Conservation (phyloP, 176 grass and related monocot species). For the Musa troglodytarum region DNA sequence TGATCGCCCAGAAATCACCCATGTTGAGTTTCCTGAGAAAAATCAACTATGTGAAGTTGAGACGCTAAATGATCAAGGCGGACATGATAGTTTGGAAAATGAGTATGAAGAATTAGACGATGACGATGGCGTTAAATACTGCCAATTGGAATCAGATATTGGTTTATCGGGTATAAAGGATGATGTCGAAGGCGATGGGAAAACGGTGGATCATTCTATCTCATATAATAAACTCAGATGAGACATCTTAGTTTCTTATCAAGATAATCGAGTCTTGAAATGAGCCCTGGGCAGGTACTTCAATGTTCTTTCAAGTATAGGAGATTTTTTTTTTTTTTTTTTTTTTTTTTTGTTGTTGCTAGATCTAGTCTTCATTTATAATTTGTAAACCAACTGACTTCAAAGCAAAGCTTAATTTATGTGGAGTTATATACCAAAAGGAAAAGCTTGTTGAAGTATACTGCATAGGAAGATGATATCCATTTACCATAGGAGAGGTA, state of each 20-base stretch:
- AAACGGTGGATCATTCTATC: conserved; percentile 31
- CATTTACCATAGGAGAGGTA: no score
- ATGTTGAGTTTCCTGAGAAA: conserved; percentile 16
- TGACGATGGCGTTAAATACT: conserved; percentile 76
- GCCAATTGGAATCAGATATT: conserved; percentile 38
- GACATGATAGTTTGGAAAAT: conserved; percentile 1
- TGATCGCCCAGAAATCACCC: conserved; percentile 41
- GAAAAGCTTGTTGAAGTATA: no score
- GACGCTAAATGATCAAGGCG: conserved; percentile 13
- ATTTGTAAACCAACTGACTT: no score
- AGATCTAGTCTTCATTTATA: no score
- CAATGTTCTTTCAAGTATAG: no score
- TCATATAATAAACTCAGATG: conserved; percentile 11
- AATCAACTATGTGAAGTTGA: conserved; percentile 14
- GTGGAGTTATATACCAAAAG: no score
- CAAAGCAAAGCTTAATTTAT: no score
- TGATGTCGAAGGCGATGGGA: conserved; percentile 15
- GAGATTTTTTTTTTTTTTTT: no score
- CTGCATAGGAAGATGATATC: no score
- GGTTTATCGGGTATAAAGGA: conserved; percentile 22
- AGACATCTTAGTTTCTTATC: background rate
- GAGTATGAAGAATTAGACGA: conserved; percentile 20
- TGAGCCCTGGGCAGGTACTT: no score
- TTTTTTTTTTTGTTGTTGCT: no score
- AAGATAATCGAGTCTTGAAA: background rate